Evolutionary conservation across 2,329 filamentous ascomycete genomes (phyloP).

Genomic region (Graphium sp.): DNA sequence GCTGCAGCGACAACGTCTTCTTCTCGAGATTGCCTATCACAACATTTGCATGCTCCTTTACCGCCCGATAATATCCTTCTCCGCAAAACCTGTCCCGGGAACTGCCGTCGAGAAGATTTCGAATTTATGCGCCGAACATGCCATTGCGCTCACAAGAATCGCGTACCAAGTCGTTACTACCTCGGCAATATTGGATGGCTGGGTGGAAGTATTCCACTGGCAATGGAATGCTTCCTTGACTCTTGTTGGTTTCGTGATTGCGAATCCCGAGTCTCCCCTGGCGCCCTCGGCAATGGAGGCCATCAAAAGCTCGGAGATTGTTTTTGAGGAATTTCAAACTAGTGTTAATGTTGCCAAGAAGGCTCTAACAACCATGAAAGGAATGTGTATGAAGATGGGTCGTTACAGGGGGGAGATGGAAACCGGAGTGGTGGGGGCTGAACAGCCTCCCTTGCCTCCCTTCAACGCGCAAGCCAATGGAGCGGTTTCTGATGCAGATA

Average conservation of each 20-base stretch:
- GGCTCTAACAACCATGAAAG: neutral
- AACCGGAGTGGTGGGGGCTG: too few relatives aligned
- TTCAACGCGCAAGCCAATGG: too few relatives aligned
- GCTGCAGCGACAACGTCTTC: constrained; percentile 21
- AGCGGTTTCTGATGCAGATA: neutral
- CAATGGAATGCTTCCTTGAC: constrained; percentile 9
- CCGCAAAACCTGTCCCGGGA: constrained; percentile 4
- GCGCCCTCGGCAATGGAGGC: neutral
- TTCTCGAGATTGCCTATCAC: constrained; percentile 25
- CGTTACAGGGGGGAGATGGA: too few relatives aligned
- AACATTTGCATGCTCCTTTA: constrained; percentile 18
- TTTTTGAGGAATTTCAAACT: neutral
- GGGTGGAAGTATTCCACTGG: constrained; percentile 12
- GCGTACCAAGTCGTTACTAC: constrained; percentile 11
- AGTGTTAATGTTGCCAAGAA: neutral
- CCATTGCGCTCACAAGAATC: constrained; percentile 11
- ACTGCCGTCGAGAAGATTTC: constrained; percentile 10
- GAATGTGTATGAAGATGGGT: neutral
- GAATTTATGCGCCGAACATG: constrained; percentile 10
- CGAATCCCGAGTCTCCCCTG: neutral
- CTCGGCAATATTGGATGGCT: constrained; percentile 12
- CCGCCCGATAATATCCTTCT: constrained; percentile 21
- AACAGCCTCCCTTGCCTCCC: too few relatives aligned
- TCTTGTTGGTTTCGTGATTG: neutral
- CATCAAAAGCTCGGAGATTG: neutral